Percentiles rank a stretch among this genome's conserved stretches.
phyloP scores from a whole-genome alignment of 1,284 basidiomycete species.

The Cryptococcus jaspeensis region DNA sequence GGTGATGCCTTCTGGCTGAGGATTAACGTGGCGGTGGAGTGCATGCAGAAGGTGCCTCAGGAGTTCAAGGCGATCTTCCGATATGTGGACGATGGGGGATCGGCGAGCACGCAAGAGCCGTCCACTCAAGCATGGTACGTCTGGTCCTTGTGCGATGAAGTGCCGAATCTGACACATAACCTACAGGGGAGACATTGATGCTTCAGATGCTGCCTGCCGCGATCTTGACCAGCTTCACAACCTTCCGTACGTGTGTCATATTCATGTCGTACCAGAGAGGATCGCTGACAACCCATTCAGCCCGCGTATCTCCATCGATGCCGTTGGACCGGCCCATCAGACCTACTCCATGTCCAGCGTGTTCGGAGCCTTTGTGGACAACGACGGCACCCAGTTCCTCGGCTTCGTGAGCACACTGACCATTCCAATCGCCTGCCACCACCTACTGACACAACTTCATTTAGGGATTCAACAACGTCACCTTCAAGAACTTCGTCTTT shows the following conservation, averaged over 20 bases:
- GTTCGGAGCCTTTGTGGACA: constrained; percentile 19
- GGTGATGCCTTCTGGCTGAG: constrained; percentile 38
- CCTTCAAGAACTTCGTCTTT: constrained; percentile 30
- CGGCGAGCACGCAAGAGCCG: not conserved
- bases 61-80: not conserved
- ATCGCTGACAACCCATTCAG: constrained; percentile 2
- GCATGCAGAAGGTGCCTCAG: not conserved
- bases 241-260: constrained; percentile 7
- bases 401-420: constrained; percentile 22
- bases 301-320: constrained; percentile 28
- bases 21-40: constrained; percentile 4
- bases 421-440: not conserved
- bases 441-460: not conserved
- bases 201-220: not conserved
- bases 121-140: not conserved
- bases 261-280: not conserved
- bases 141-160: not conserved
- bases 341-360: constrained; percentile 21
- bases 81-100: not conserved
- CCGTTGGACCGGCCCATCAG: constrained; percentile 17
- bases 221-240: constrained; percentile 21
- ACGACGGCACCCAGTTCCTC: constrained; percentile 15
- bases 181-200: not conserved
- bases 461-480: constrained; percentile 33
- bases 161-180: not conserved